Evolutionary conservation across 306 rosid genomes (phyloP), one percentile per base, ranked within the genome.

Genomic region (Dalbergia cultrata): DNA sequence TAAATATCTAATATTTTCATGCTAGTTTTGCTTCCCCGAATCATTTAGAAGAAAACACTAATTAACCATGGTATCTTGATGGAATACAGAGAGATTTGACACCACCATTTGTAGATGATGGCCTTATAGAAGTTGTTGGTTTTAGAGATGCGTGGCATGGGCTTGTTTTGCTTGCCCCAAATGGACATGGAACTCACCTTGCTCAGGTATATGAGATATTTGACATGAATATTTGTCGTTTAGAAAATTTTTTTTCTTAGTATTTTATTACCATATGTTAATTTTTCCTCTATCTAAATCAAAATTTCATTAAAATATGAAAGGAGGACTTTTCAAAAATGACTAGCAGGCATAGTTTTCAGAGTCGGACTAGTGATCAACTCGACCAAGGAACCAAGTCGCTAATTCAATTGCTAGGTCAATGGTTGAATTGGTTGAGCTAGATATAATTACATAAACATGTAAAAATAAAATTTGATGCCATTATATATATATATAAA

Each of bases 71-170:
- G 14, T 61, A 16, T 75, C 73, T 43, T 80, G 68, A 53, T 64
- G 79, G 70, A 75, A 84, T 57, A 19, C 89, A 95, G 98, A 82
- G 87, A 79, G 89, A 88, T 60, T 90, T 91, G 75, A 91, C 97
- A 77, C 86, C 93, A 8, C 97, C 97, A 67, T 92, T 35, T 77
- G 99, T 93, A 13, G 98, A 95, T 85, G 99, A 95, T 81, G 97
- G 98, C 65, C 96, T 73, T 72, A 22, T 95, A 78, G 99, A 95
- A 86, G 81, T 95, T 22, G 99, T 95, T 72, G 99, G 99, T 35
- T 95, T 95, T 84, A 87, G 93, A 88, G 80, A 92, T 89, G 99
- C 98, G 12, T 95, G 99, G 99, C 99, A 95, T 72, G 99, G 99
- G 56, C 98, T 95, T 73, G 91, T 90, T 74, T 79, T 91, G 92